phyloP scores from a whole-genome alignment of 495 filamentous ascomycete species.

The Bryoglossum gracile region DNA sequence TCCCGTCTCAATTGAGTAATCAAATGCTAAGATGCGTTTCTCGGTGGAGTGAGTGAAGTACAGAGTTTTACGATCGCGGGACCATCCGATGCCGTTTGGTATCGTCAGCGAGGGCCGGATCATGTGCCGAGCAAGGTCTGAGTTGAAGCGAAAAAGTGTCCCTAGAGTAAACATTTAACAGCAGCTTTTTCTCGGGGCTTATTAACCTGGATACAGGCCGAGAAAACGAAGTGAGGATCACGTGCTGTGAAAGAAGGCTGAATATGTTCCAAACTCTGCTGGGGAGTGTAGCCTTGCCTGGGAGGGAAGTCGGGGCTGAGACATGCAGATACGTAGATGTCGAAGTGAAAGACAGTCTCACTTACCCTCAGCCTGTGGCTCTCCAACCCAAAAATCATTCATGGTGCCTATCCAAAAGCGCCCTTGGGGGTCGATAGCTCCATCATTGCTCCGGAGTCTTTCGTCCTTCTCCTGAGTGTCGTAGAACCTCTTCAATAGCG shows the following conservation, averaged over 20 bases:
- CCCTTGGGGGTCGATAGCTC: constrained; percentile 70
- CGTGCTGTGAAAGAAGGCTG: background rate
- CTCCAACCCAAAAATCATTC: constrained; percentile 60
- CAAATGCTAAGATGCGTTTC: constrained; percentile 64
- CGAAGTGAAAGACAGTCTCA: constrained; percentile 1
- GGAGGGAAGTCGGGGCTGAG: background rate
- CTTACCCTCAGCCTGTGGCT: constrained; percentile 47
- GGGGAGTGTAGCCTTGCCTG: background rate
- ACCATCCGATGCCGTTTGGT: constrained; percentile 79
- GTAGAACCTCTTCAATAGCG: constrained; percentile 54
- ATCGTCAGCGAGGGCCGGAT: constrained; percentile 51
- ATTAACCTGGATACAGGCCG: background rate
- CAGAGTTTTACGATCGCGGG: constrained; percentile 62
- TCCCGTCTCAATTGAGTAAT: constrained; percentile 60
- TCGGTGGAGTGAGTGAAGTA: constrained; percentile 77
- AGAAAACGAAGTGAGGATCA: background rate
- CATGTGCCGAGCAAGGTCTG: constrained; percentile 22
- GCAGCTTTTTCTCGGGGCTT: background rate
- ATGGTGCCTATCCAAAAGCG: constrained; percentile 87
- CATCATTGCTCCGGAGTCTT: constrained; percentile 67
- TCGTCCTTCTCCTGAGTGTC: constrained; percentile 39
- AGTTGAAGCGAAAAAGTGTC: constrained; percentile 22
- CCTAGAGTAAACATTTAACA: constrained; percentile 13
- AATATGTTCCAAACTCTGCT: background rate
- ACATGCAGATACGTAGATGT: background rate